Evolutionary conservation across 768 basidiomycete genomes (phyloP).

Genomic region (Amylocystis lapponica): DNA sequence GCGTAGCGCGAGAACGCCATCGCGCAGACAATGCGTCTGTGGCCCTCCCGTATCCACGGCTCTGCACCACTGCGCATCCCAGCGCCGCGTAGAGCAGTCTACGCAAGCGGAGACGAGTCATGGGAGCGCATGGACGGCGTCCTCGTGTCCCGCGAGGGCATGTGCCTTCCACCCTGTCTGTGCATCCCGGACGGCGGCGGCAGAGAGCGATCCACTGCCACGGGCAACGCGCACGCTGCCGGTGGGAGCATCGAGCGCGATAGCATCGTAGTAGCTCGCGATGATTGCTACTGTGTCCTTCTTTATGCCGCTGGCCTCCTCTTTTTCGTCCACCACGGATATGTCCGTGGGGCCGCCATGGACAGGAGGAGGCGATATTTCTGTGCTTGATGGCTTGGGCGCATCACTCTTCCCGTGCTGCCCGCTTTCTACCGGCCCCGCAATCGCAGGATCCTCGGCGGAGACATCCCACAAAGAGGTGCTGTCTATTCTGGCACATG

Average conservation of each 20-base stretch:
- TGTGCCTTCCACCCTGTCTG: not conserved
- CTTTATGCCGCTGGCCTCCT: not conserved
- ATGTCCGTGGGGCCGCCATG: not conserved
- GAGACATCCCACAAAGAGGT: no score
- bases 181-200: constrained; percentile 9
- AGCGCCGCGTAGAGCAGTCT: no score
- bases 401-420: not conserved
- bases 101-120: constrained; percentile 6
- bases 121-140: constrained; percentile 16
- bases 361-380: no score
- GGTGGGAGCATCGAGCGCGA: constrained; percentile 7
- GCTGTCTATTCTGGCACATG: no score
- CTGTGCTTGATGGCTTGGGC: no score
- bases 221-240: constrained; percentile 6
- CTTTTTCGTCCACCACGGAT: not conserved
- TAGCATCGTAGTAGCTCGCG: not conserved
- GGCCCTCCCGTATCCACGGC: no score
- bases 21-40: no score
- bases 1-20: no score
- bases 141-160: constrained; percentile 8
- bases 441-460: not conserved
- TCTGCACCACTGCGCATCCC: no score
- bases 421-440: not conserved
- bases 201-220: constrained; percentile 6
- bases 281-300: not conserved